phyloP scores from a whole-genome alignment of 2,329 filamentous ascomycete species.

The Chaetothyriales sp. region DNA sequence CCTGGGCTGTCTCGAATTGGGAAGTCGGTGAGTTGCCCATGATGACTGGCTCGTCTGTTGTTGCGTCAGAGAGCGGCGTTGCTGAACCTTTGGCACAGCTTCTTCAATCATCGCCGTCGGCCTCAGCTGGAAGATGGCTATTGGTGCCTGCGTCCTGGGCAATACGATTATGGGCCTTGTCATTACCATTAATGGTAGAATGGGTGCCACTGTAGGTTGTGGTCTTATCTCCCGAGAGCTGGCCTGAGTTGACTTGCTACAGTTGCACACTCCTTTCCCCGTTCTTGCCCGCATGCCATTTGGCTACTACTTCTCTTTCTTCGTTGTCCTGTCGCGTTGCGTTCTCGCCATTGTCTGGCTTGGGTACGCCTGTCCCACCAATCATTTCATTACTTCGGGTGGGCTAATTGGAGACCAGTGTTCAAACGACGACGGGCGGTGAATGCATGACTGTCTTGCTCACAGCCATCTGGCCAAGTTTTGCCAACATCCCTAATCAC shows the following conservation, averaged over 20 bases:
- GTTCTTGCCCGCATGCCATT: conserved; percentile 43
- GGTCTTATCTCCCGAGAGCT: background rate
- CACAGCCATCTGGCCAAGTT: conserved; percentile 37
- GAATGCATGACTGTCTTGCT: conserved; percentile 14
- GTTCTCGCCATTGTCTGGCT: conserved; percentile 46
- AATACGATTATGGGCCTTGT: conserved; percentile 39
- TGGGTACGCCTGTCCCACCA: conserved; percentile 28
- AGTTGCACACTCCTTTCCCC: conserved; percentile 39
- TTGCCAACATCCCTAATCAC: conserved; percentile 30
- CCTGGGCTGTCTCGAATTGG: conserved; percentile 15
- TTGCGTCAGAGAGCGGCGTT: background rate
- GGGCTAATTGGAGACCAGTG: conserved; percentile 5
- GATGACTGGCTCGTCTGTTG: background rate
- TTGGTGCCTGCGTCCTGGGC: conserved; percentile 23
- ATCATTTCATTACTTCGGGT: conserved; percentile 38
- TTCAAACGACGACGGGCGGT: conserved; percentile 15
- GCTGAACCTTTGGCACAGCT: conserved; percentile 9
- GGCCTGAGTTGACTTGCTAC: conserved; percentile 22
- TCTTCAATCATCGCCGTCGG: conserved; percentile 39
- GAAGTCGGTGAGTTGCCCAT: conserved; percentile 10
- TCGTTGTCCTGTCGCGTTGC: conserved; percentile 40
- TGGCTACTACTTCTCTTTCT: conserved; percentile 45
- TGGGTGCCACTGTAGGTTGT: conserved; percentile 27
- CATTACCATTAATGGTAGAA: conserved; percentile 47
- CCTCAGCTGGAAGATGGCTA: conserved; percentile 33